Evolutionary conservation across 495 filamentous ascomycete genomes (phyloP).

Genomic region (Penicillium steckii): DNA sequence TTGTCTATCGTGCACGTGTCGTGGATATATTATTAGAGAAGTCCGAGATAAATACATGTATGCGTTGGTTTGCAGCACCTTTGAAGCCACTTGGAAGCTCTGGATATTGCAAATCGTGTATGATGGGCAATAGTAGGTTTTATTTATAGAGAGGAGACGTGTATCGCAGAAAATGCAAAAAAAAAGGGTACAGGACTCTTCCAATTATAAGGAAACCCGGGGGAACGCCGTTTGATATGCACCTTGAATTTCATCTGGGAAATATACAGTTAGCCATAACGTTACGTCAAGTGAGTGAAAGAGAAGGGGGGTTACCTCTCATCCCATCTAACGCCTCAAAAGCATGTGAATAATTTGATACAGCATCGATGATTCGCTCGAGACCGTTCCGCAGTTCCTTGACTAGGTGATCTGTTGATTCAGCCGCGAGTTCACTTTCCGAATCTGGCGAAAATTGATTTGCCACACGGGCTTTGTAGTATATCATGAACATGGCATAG

Average conservation of each 20-base stretch:
- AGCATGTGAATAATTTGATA: constrained; percentile 56
- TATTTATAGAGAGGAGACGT: not conserved
- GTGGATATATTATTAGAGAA: not conserved
- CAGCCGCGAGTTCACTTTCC: constrained; percentile 26
- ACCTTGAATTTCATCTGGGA: constrained; percentile 43
- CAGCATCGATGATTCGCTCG: constrained; percentile 46
- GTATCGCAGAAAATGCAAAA: constrained; percentile 8
- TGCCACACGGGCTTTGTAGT: constrained; percentile 47
- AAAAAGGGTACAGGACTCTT: not conserved
- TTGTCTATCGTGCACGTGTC: not conserved
- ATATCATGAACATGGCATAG: constrained; percentile 60
- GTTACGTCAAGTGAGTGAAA: not conserved
- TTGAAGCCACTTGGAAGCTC: not conserved
- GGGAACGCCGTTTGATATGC: constrained; percentile 47
- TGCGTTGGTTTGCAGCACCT: not conserved
- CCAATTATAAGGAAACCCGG: constrained; percentile 25
- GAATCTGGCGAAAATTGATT: constrained; percentile 45
- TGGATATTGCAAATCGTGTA: not conserved
- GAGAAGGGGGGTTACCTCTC: constrained; percentile 46
- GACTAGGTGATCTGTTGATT: constrained; percentile 43
- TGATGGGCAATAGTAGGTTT: not conserved
- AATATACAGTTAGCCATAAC: constrained; percentile 5
- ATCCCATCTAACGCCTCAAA: constrained; percentile 63
- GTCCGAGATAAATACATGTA: constrained; percentile 8
- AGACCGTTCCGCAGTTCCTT: constrained; percentile 55